Evolutionary conservation across 257 asterid genomes (phyloP).

Genomic region (Perilla frutescens): DNA sequence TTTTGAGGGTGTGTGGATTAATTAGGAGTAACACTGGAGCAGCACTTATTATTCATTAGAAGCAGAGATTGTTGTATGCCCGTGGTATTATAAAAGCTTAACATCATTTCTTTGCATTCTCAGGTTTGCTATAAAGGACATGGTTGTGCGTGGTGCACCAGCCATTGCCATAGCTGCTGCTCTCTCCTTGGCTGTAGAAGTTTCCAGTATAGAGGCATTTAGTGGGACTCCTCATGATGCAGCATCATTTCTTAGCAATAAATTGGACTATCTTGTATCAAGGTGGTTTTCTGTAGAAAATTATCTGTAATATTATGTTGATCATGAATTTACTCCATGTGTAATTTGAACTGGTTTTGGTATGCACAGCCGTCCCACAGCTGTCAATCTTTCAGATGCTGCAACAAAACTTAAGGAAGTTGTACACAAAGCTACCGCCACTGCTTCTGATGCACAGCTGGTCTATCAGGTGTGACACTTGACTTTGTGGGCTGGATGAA

Average conservation of each 20-base stretch:
- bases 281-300: slow-evolving; percentile 54
- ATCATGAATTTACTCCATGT: slow-evolving; percentile 13
- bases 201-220: slow-evolving; percentile 55
- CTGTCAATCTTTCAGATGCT: slow-evolving; percentile 94
- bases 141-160: slow-evolving; percentile 99
- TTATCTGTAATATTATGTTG: not conserved
- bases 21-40: not conserved
- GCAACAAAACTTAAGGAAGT: slow-evolving; percentile 77
- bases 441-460: slow-evolving; percentile 56
- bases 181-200: slow-evolving; percentile 91
- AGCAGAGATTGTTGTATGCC: not conserved
- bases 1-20: not conserved
- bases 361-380: slow-evolving; percentile 87
- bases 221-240: slow-evolving; percentile 73
- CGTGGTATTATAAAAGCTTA: slow-evolving; percentile 4
- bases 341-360: slow-evolving; percentile 7
- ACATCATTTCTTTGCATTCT: slow-evolving; percentile 22
- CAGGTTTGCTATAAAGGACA: slow-evolving; percentile 89
- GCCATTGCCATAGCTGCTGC: slow-evolving; percentile 98
- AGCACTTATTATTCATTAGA: slow-evolving; percentile 6
- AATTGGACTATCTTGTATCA: slow-evolving; percentile 85
- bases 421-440: slow-evolving; percentile 52
- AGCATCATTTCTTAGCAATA: slow-evolving; percentile 58
- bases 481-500: slow-evolving; percentile 7
- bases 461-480: slow-evolving; percentile 69